These are phyloP conservation scores for Trypanosoma avium DNA, from an alignment of 208 protist species.

Conservation along the genomic window DNA sequence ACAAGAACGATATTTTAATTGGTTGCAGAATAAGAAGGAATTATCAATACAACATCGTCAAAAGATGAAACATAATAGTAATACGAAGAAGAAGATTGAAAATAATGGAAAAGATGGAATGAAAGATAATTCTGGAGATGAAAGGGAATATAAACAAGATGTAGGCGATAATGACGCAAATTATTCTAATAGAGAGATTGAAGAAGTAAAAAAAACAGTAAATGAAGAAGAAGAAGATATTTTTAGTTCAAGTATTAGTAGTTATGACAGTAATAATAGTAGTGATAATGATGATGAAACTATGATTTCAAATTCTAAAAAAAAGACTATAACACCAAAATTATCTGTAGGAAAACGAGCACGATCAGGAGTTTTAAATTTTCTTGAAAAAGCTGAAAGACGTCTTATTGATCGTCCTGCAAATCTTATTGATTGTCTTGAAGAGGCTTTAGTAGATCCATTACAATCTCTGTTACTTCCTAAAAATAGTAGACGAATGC, in stretches of 20 bases:
- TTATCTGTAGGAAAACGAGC: neutral
- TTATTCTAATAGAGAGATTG: no score
- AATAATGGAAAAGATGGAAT: no score
- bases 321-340: neutral
- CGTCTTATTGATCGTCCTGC: conserved; percentile 19
- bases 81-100: neutral
- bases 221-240: neutral
- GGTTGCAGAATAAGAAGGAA: conserved; percentile 37
- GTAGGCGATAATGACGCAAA: no score
- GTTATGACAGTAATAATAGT: neutral
- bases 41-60: neutral
- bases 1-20: conserved; percentile 67
- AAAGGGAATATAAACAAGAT: no score
- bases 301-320: neutral
- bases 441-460: conserved; percentile 25
- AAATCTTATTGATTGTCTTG: conserved; percentile 27
- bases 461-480: conserved; percentile 21
- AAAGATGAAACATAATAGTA: neutral
- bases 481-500: conserved; percentile 16
- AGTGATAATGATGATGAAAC: neutral
- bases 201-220: no score
- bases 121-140: no score
- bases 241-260: neutral
- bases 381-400: conserved; percentile 19
- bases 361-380: neutral